These are phyloP conservation scores for Lactifluus volemus DNA, from an alignment of 768 basidiomycete species.

Conservation along the genomic window DNA sequence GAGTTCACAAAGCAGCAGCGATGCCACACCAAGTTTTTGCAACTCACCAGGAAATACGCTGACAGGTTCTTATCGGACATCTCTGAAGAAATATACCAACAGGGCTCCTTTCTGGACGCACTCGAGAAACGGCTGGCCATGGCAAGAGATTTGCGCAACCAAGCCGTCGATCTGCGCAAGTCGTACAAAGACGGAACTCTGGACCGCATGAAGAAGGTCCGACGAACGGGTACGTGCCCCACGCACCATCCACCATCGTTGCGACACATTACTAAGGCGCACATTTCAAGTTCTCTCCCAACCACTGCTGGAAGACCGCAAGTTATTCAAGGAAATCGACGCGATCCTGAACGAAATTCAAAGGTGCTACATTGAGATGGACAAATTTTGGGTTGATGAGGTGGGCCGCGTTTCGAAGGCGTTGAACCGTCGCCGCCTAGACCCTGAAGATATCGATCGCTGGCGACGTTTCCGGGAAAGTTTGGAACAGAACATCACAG, in stretches of 20 bases:
- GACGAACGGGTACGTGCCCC: conserved; percentile 15
- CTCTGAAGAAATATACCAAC: not conserved
- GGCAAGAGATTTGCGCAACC: not conserved
- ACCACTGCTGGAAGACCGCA: not conserved
- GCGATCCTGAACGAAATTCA: not conserved
- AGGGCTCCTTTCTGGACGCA: not conserved
- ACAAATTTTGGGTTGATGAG: too few species aligned
- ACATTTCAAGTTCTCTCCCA: not conserved
- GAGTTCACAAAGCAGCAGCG: too few species aligned
- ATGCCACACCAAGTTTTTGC: not conserved
- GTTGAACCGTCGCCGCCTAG: not conserved
- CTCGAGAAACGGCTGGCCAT: not conserved
- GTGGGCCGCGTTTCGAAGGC: not conserved
- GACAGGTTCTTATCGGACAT: not conserved
- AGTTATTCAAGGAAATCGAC: not conserved
- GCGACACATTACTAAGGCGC: not conserved
- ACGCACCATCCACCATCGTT: not conserved
- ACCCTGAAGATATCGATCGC: not conserved
- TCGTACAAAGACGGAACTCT: not conserved
- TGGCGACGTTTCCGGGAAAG: not conserved
- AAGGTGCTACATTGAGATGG: too few species aligned
- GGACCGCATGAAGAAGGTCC: not conserved
- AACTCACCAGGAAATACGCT: not conserved
- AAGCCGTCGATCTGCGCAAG: not conserved
- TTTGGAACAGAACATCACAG: not conserved